phyloP scores from a whole-genome alignment of 106 monocot species.

The Dendrobium nobile region DNA sequence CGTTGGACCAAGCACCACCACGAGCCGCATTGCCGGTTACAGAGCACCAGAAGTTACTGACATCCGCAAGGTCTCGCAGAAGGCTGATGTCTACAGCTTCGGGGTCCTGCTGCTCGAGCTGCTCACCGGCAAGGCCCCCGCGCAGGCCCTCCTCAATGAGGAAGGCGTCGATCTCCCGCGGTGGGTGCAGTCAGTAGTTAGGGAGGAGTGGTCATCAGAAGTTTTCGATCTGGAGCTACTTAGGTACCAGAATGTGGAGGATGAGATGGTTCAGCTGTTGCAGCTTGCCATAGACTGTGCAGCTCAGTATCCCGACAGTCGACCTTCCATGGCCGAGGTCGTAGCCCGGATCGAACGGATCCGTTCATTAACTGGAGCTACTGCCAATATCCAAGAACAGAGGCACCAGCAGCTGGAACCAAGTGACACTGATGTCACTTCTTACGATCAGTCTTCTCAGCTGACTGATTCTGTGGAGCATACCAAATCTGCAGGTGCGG shows the following conservation, averaged over 20 bases:
- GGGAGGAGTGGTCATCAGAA: slow-evolving; percentile 73
- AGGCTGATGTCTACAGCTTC: slow-evolving; percentile 26
- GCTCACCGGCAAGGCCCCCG: slow-evolving; percentile 25
- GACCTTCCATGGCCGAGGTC: slow-evolving; percentile 64
- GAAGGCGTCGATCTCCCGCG: slow-evolving; percentile 15
- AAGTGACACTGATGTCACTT: neutral
- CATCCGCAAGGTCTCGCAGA: slow-evolving; percentile 13
- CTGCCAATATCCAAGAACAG: neutral
- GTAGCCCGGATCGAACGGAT: slow-evolving; percentile 55
- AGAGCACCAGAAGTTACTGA: slow-evolving; percentile 22
- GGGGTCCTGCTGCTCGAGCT: slow-evolving; percentile 23
- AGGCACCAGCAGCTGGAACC: neutral
- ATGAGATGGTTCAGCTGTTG: slow-evolving; percentile 72
- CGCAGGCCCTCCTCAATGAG: slow-evolving; percentile 16
- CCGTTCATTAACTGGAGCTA: slow-evolving; percentile 1
- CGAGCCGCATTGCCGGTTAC: slow-evolving; percentile 15
- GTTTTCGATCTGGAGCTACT: slow-evolving; percentile 71
- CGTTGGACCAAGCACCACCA: neutral
- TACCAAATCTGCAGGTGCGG: neutral
- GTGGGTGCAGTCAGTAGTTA: slow-evolving; percentile 10
- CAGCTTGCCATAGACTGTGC: slow-evolving; percentile 75
- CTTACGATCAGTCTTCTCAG: too few relatives aligned
- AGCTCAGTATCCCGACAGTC: slow-evolving; percentile 45
- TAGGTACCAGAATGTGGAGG: slow-evolving; percentile 45
- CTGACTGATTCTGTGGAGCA: neutral